Base-by-base conservation (phyloP, 1,139 yeast genomes). In the Nakaseomyces sp. region DNA sequence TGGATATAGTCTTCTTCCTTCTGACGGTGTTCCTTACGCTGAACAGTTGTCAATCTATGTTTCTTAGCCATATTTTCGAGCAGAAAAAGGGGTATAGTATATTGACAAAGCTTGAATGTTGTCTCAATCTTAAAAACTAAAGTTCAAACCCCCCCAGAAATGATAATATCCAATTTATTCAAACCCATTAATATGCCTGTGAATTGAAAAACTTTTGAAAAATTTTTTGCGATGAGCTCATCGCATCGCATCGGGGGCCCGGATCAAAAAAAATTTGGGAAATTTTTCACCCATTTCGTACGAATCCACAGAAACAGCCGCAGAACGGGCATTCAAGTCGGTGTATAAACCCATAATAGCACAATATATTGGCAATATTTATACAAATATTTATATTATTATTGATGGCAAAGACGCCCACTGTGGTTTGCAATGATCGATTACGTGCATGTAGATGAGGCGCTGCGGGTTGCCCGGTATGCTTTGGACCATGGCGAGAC, bases 401-500 rank as follows among this genome's bases (percentile, higher is more conserved):
- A n/a, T n/a, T n/a, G n/a, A n/a, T n/a, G n/a, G n/a, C n/a, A n/a
- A n/a, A n/a, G n/a, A n/a, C n/a, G n/a, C n/a, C n/a, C n/a, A n/a
- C n/a, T n/a, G n/a, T n/a, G n/a, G n/a, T n/a, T n/a, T n/a, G 24
- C 24, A 22, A 22, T 22, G 24, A 9, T 7, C 9, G 3, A 9
- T 9, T 22, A 22, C 31, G 48, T 53, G 42, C 73, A 66, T 54
- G 79, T 79, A 83, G 56, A 61, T 40, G 51, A 60, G 20, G 81
- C 84, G 2, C 55, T 78, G 20, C 60, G 64, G 25, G 66, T 77
- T 57, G 87, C 86, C 0, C 69, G 72, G 45, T 57, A 65, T 26
- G 86, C 88, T 0, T 65, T 81, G 22, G 65, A 65, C 36, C 61
- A 66, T 45, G 76, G 70, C 56, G 95, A 74, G 69, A 81, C 89